Evolutionary conservation across 2,329 filamentous ascomycete species (phyloP).

Genomic region (Ophiostoma sp.): DNA sequence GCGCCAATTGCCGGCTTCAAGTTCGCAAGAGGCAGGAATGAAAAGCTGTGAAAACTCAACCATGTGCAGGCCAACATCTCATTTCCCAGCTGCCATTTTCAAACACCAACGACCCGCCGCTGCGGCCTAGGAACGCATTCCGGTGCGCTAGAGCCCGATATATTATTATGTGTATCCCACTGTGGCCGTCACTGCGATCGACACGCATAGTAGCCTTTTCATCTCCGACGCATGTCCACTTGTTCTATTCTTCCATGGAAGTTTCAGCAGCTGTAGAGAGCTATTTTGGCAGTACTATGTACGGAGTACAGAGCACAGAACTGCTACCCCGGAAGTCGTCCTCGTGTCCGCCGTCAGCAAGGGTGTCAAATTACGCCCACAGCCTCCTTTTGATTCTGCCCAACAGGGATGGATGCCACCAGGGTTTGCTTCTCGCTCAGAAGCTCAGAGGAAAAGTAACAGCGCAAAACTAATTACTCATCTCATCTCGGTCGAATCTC

Average conservation of each 20-base stretch:
- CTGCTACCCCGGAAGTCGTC: background rate
- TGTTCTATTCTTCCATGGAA: background rate
- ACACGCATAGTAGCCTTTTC: background rate
- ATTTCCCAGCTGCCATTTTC: slow-evolving; percentile 18
- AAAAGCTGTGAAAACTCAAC: background rate
- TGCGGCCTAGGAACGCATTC: slow-evolving; percentile 21
- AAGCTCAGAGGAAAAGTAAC: background rate
- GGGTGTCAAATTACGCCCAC: slow-evolving; percentile 9
- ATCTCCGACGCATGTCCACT: slow-evolving; percentile 15
- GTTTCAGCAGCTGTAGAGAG: background rate
- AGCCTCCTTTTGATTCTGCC: slow-evolving; percentile 6
- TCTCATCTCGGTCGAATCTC: slow-evolving; percentile 7
- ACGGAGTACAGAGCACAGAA: background rate
- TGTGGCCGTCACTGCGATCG: background rate
- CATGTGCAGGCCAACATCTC: slow-evolving; percentile 14
- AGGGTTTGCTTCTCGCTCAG: background rate
- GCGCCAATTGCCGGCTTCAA: background rate
- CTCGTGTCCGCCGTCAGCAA: slow-evolving; percentile 4
- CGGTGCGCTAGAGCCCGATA: slow-evolving; percentile 18
- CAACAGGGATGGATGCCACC: background rate
- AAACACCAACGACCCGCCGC: slow-evolving; percentile 14
- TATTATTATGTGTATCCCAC: background rate
- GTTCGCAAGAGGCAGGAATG: background rate
- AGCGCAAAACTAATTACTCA: background rate
- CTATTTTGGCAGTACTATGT: background rate